Evolutionary conservation across 2,329 filamentous ascomycete genomes (phyloP).

Genomic region (Aaosphaeria pasadenensis): DNA sequence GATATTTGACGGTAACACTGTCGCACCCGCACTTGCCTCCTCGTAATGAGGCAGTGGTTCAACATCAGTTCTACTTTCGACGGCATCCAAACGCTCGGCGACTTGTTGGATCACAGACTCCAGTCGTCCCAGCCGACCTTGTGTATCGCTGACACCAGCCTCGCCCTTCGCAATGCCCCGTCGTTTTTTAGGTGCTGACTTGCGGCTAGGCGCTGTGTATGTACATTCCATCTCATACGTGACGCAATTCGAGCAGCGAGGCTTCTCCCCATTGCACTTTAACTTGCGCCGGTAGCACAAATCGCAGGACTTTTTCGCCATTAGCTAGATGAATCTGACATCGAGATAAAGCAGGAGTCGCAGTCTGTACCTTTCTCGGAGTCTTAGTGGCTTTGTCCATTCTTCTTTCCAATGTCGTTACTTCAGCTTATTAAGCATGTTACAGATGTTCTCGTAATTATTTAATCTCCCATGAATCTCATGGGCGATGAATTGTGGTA

Average conservation of each 20-base stretch:
- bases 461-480: too few species aligned
- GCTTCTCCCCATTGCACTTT: slow-evolving; percentile 34
- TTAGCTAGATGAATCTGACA: slow-evolving; percentile 5
- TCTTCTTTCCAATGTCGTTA: too few species aligned
- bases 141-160: slow-evolving; percentile 4
- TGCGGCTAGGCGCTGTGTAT: slow-evolving; percentile 18
- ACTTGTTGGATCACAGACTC: slow-evolving; percentile 10
- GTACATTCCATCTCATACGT: slow-evolving; percentile 18
- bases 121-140: slow-evolving; percentile 8
- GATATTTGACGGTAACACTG: slow-evolving; percentile 3
- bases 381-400: neutral
- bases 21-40: slow-evolving; percentile 1
- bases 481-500: too few species aligned
- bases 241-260: slow-evolving; percentile 34
- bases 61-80: slow-evolving; percentile 5
- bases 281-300: slow-evolving; percentile 35
- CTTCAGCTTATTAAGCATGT: too few species aligned
- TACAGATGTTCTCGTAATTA: too few species aligned
- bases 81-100: slow-evolving; percentile 8
- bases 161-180: slow-evolving; percentile 7
- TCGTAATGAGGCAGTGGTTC: slow-evolving; percentile 6
- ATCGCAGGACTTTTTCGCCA: slow-evolving; percentile 26
- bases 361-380: slow-evolving; percentile 9
- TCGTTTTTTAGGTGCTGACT: slow-evolving; percentile 13
- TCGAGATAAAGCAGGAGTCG: slow-evolving; percentile 4